Evolutionary conservation across 176 grass and related monocot species (phyloP), one percentile per base, ranked within the genome.

Genomic region (Cenchrus americanus): DNA sequence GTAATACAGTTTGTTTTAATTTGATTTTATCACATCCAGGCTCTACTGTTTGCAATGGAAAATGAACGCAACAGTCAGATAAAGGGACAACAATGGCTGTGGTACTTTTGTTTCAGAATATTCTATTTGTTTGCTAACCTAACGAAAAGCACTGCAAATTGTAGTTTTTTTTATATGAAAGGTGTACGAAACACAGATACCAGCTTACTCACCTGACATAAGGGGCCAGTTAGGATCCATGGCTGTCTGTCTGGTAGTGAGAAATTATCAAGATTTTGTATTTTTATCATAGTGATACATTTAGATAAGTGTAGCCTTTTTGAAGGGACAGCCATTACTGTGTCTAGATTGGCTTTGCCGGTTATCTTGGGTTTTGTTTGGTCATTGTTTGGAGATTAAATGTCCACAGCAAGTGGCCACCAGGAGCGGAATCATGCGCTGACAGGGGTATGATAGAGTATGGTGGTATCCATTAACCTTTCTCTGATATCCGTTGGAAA

Each of bases 81-180:
- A n/a, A 47, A 2, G 6, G 22, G 32, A n/a, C 17, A 9, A 6
- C 41, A 37, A 70, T 50, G 66, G 32, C 40, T 47, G 66, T 73
- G 26, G 8, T 73, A 52, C 79, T 78, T 86, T 32, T 17, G 18
- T 86, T n/a, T 58, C n/a, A 77, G 81, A 77, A 17, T 73, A 66
- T 66, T 86, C 43, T 62, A 60, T 73, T 50, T 62, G 26, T 62
- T 53, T 2, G 27, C 46, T 58, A 75, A 55, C 34, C 61, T 82
- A 5, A 10, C 22, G 62, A 48, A 52, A 62, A 81, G 8, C n/a
- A 43, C 24, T 30, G 60, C 17, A 48, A 52, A 66, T 80, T 4
- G 34, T 40, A 14, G 1, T 26, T 73, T 73, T 84, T 51, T 68
- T 68, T 52, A 66, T 12, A 9, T 61, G 65, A 53, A 81, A 66